Conservation (phyloP, 2,329 filamentous ascomycete genomes). For the Trichoderma harzianum region DNA sequence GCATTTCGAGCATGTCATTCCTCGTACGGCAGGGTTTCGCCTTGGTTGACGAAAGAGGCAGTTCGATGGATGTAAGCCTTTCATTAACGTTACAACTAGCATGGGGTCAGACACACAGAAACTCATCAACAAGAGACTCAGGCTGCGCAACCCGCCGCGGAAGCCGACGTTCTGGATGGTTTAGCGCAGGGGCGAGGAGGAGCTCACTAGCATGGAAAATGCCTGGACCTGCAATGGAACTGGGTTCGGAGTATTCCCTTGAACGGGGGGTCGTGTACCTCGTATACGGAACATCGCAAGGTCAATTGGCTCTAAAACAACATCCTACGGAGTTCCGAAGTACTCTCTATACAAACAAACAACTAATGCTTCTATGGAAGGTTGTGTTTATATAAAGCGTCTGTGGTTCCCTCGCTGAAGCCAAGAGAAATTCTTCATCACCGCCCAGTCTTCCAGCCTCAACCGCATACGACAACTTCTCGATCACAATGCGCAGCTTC, state of each 20-base stretch:
- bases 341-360: background rate
- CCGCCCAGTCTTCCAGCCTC: background rate
- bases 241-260: background rate
- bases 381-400: background rate
- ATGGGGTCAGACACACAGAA: background rate
- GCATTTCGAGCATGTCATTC: background rate
- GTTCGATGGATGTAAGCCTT: conserved; percentile 8
- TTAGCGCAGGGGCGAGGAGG: background rate
- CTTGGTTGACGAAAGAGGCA: conserved; percentile 4
- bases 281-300: conserved; percentile 1
- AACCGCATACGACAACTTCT: background rate
- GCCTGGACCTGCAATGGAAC: background rate
- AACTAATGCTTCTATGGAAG: background rate
- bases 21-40: background rate
- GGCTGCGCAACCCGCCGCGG: background rate
- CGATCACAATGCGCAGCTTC: conserved; percentile 13
- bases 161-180: background rate
- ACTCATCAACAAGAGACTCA: background rate
- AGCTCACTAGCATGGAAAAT: background rate
- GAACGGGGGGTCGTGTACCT: background rate
- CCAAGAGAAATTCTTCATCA: background rate
- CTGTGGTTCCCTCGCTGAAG: background rate
- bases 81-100: conserved; percentile 14
- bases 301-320: background rate
- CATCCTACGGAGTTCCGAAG: background rate